Base-by-base conservation (phyloP, 129 eudicot species). In the Calendula officinalis region DNA sequence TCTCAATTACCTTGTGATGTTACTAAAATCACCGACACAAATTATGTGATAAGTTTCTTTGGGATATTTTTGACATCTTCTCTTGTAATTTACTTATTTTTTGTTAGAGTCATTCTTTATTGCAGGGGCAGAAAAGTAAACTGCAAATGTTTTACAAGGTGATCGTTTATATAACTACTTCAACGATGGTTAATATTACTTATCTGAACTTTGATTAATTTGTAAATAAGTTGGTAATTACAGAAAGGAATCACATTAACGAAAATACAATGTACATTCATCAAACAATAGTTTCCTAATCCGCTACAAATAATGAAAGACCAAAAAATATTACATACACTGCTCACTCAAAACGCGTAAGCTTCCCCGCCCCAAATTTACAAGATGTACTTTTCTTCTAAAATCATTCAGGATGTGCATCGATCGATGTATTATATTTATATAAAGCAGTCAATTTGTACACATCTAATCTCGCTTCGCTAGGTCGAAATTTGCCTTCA, bases 401-500 rank as follows among this genome's bases (percentile, higher is more conserved):
- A 9, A 57, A 6, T 38, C 37, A 6, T 22, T 41, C 52, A 7
- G 22, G 49, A 40, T 41, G 60, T 10, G n/a, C 49, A 8, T 44
- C 15, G 13, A 35, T 59, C 64, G 13, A 35, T 59, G 47, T 59
- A 59, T 59, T 17, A 17, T 50, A 13, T 50, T 50, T 13, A 22
- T 11, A 9, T 45, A 8, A 7, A 45, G 49, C 49, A 3, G 14
- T 56, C 61, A 56, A 13, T 11, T 6, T 35, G 8, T 10, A 17
- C 34, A 14, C 22, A 22, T 35, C 77, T 59, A 85, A 55, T 80
- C 78, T 61, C 96, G 81, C 81, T 83, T 92, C 6, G 98, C 86
- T 56, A 91, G 74, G 8, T 83, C 88, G 69, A 91, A 91, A 38
- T 91, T 87, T 65, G 76, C 74, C 84, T 91, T 91, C 73, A 91